phyloP scores from a whole-genome alignment of 139 green algal genomes.

The Mychonastes homosphaera region DNA sequence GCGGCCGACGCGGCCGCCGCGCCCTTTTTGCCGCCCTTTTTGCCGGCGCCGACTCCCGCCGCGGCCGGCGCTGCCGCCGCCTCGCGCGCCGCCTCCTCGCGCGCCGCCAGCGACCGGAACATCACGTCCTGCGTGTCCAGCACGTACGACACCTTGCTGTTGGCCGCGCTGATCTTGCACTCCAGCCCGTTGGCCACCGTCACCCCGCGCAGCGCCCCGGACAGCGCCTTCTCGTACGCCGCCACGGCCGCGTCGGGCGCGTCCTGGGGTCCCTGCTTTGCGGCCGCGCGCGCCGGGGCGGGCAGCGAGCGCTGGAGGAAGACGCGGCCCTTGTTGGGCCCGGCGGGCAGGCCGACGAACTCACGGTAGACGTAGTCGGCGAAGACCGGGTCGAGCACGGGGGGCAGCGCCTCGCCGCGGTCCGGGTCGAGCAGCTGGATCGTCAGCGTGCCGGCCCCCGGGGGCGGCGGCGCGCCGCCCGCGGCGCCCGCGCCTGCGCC shows the following conservation, averaged over 20 bases:
- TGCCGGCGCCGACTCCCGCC: too few species aligned
- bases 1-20: too few species aligned
- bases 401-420: slow-evolving; percentile 32
- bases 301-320: slow-evolving; percentile 50
- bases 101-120: slow-evolving; percentile 17
- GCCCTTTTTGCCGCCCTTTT: too few species aligned
- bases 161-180: slow-evolving; percentile 80
- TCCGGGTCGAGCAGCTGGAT: slow-evolving; percentile 64
- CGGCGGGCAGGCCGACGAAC: slow-evolving; percentile 39
- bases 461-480: too few species aligned
- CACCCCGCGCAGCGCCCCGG: slow-evolving; percentile 24
- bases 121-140: slow-evolving; percentile 91
- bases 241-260: slow-evolving; percentile 3
- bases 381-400: slow-evolving; percentile 42
- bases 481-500: too few species aligned
- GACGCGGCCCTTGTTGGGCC: slow-evolving; percentile 7
- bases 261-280: too few species aligned
- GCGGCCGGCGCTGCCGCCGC: too few species aligned
- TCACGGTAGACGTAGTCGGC: slow-evolving; percentile 53
- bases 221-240: slow-evolving; percentile 13
- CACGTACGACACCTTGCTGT: slow-evolving; percentile 81
- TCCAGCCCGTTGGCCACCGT: slow-evolving; percentile 78
- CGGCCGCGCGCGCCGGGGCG: not conserved
- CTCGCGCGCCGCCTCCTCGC: not conserved
- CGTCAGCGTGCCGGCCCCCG: slow-evolving; percentile 23